Conservation (phyloP, 306 rosid species). For the Styphnolobium japonicum region DNA sequence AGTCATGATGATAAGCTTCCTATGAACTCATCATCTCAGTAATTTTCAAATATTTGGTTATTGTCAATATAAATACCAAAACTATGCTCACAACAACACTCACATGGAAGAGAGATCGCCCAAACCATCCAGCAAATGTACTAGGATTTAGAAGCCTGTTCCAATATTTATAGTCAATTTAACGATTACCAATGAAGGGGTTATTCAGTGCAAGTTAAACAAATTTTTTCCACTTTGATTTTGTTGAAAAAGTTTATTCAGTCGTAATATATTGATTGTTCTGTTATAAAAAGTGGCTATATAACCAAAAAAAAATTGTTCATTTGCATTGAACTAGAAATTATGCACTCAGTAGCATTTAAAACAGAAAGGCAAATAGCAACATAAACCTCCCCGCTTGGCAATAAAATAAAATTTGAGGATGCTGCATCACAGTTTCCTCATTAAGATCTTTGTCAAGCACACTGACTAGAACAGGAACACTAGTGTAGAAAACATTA, state of each 20-base stretch:
- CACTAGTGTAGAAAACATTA: slow-evolving; percentile 97
- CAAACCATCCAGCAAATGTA: slow-evolving; percentile 99
- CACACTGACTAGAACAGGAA: slow-evolving; percentile 90
- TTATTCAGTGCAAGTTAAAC: slow-evolving; percentile 8
- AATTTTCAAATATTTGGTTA: slow-evolving; percentile 3
- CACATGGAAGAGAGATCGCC: slow-evolving; percentile 94
- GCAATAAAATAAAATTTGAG: slow-evolving; percentile 97
- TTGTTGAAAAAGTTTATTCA: slow-evolving; percentile 5
- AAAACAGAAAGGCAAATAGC: slow-evolving; percentile 16
- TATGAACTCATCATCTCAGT: background rate
- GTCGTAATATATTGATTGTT: slow-evolving; percentile 9
- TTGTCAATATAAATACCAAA: slow-evolving; percentile 5
- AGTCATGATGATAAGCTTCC: slow-evolving; percentile 14
- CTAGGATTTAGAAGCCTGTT: slow-evolving; percentile 95
- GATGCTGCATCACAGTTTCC: slow-evolving; percentile 98
- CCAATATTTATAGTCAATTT: slow-evolving; percentile 23
- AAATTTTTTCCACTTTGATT: background rate
- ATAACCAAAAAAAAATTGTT: background rate
- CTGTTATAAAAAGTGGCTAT: slow-evolving; percentile 1
- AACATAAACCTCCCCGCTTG: slow-evolving; percentile 89
- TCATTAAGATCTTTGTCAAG: slow-evolving; percentile 98
- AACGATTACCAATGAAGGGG: background rate
- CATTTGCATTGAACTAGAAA: background rate
- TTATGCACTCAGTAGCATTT: background rate
- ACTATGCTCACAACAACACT: slow-evolving; percentile 39